Evolutionary conservation across 768 basidiomycete genomes (phyloP).

Genomic region (Lactarius tabidus): DNA sequence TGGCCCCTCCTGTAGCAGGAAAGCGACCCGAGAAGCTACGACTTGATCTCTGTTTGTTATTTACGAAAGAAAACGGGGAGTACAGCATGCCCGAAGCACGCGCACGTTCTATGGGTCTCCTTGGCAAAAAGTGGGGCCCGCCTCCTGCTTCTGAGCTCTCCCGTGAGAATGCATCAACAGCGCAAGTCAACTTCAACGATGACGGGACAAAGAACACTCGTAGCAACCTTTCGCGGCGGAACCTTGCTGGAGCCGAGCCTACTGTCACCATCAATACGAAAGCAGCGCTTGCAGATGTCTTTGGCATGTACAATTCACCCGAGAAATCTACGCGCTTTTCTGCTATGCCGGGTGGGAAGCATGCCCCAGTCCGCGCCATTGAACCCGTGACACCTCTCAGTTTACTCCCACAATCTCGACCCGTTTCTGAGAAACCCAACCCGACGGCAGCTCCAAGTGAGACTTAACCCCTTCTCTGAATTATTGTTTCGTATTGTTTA

Average conservation of each 20-base stretch:
- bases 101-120: constrained; percentile 74
- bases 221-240: constrained; percentile 42
- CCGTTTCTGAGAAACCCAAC: constrained; percentile 30
- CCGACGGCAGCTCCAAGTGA: constrained; percentile 38
- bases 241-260: constrained; percentile 54
- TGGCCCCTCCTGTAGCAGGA: constrained; percentile 61
- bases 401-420: constrained; percentile 23
- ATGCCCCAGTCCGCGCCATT: constrained; percentile 65
- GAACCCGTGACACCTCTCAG: constrained; percentile 46
- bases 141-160: constrained; percentile 42
- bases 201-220: constrained; percentile 44
- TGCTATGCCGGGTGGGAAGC: constrained; percentile 57
- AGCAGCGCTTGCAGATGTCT: constrained; percentile 89
- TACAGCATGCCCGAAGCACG: constrained; percentile 84
- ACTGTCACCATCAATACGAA: constrained; percentile 97
- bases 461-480: constrained; percentile 12
- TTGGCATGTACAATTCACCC: constrained; percentile 93
- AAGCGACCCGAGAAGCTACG: constrained; percentile 69
- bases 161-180: constrained; percentile 9
- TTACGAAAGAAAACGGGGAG: constrained; percentile 73
- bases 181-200: constrained; percentile 57
- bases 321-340: constrained; percentile 61
- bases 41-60: constrained; percentile 65
- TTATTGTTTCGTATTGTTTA: neutral
- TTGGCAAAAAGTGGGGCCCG: constrained; percentile 82